Evolutionary conservation across 768 basidiomycete species (phyloP).

Genomic region (Trametopsis cervina): DNA sequence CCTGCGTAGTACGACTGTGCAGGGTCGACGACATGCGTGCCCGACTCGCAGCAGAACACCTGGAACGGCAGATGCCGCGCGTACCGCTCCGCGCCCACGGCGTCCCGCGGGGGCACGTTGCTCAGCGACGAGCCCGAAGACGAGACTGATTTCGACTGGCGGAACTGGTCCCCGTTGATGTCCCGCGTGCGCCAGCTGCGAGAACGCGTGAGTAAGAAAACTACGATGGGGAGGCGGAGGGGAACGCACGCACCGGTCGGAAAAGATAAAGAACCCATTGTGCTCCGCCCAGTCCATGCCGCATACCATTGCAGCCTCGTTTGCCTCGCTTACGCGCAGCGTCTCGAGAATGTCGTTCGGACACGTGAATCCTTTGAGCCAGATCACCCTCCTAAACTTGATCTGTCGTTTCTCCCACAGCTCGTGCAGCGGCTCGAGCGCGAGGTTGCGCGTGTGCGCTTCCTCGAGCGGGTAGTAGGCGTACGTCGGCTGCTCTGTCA

Average conservation of each 20-base stretch:
- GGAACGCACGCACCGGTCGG: constrained; percentile 72
- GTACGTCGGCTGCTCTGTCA: constrained; percentile 83
- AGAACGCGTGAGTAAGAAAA: background rate
- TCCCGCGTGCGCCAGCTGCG: constrained; percentile 93
- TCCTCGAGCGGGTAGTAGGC: constrained; percentile 97
- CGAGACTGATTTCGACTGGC: constrained; percentile 91
- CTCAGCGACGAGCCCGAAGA: constrained; percentile 88
- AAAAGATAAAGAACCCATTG: constrained; percentile 96
- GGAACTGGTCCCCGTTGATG: constrained; percentile 96
- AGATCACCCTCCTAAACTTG: constrained; percentile 85
- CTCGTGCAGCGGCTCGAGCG: constrained; percentile 84
- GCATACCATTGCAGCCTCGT: constrained; percentile 96
- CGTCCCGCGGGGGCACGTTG: constrained; percentile 89
- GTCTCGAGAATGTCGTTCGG: constrained; percentile 97
- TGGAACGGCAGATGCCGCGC: constrained; percentile 94
- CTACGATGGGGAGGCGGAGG: constrained; percentile 3
- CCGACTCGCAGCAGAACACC: constrained; percentile 97
- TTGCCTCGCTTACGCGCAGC: constrained; percentile 81
- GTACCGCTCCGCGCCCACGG: constrained; percentile 74
- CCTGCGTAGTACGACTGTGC: constrained; percentile 93
- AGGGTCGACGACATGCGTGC: constrained; percentile 95
- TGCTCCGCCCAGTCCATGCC: constrained; percentile 99
- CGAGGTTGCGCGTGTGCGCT: constrained; percentile 89
- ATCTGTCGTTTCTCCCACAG: constrained; percentile 70
- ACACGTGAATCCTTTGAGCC: constrained; percentile 99